Base-by-base conservation (phyloP, 2,329 filamentous ascomycete genomes). In the Colletotrichum spaethianum region DNA sequence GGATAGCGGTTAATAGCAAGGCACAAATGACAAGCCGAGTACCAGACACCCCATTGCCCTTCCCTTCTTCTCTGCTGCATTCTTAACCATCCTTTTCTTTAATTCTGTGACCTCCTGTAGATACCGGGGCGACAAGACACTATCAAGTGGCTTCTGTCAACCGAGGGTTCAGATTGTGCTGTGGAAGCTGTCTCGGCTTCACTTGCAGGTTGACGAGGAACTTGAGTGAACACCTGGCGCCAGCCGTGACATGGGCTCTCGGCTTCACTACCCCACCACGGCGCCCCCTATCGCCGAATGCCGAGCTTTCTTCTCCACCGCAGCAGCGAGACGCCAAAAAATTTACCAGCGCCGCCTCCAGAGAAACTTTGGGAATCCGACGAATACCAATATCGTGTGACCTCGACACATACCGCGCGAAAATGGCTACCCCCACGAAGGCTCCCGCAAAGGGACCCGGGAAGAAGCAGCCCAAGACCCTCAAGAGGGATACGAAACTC, bases 401-500 rank as follows among this genome's bases (percentile, higher is more conserved):
- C n/a, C 57, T 40, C 50, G 40, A 62, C 55, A 28, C 44, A 53
- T 4, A 66, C 18, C 31, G 28, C 44, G 23, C 23, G 7, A 50
- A 38, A 23, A 74, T 73, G 73, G 73, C 70, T 31, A 63, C 72
- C 36, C 70, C 61, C 48, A 79, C 77, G 67, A 78, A 77, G 55
- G 76, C 76, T 59, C 28, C 57, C 52, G 52, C 50, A 16, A 77
- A 77, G 46, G 64, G 66, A 7, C 36, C 60, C 3, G 55, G 38
- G 61, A 80, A 78, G 53, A 80, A 78, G 48, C 73, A 75, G 44
- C 48, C 75, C 8, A 82, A 81, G 74, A 79, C 79, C 1, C 76
- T 84, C 42, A 85, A 85, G 76, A 78, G 67, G 20, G 73, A 75
- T 8, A 63, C 66, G 12, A 55, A 73, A 31, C 64, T 75, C 28